Evolutionary conservation across 2,329 filamentous ascomycete species (phyloP).

Genomic region (Colletotrichum musicola): DNA sequence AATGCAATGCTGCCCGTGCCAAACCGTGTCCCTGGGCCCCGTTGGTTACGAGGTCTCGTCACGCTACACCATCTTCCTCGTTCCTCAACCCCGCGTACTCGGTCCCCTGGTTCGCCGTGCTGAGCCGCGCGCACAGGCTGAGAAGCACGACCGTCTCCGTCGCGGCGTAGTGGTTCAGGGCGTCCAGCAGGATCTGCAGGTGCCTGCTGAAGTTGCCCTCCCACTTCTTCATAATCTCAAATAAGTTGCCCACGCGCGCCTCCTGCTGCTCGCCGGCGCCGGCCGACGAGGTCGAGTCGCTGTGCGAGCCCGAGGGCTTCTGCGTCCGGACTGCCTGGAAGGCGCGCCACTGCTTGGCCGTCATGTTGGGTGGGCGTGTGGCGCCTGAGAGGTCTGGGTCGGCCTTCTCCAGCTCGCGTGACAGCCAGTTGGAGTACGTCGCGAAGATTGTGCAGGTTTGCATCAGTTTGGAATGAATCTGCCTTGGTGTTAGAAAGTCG

Average conservation of each 20-base stretch:
- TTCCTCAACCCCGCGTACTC: constrained; percentile 70
- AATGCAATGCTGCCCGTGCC: background rate
- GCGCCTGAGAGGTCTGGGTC: constrained; percentile 80
- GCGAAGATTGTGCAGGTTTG: constrained; percentile 96
- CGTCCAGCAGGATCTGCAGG: constrained; percentile 92
- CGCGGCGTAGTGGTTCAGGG: constrained; percentile 95
- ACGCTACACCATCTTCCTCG: constrained; percentile 63
- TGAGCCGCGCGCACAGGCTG: constrained; percentile 85
- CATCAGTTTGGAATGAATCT: constrained; percentile 99
- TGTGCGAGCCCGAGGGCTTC: constrained; percentile 50
- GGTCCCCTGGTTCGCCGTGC: constrained; percentile 83
- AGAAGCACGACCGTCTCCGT: constrained; percentile 96
- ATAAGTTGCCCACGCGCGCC: constrained; percentile 77
- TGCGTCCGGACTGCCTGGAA: constrained; percentile 65
- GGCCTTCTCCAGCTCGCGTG: constrained; percentile 84
- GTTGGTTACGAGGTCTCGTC: background rate
- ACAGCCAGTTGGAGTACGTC: constrained; percentile 87
- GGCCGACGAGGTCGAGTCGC: constrained; percentile 51
- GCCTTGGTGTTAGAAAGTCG: constrained; percentile 39
- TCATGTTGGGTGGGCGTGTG: constrained; percentile 70
- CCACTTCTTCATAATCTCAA: constrained; percentile 90
- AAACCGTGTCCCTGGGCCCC: background rate
- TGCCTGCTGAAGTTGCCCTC: constrained; percentile 94
- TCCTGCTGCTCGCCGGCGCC: constrained; percentile 53
- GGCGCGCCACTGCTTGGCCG: constrained; percentile 70